These are phyloP conservation scores for Colletotrichum melonis DNA, from an alignment of 2,329 filamentous ascomycete genomes.

Conservation along the genomic window DNA sequence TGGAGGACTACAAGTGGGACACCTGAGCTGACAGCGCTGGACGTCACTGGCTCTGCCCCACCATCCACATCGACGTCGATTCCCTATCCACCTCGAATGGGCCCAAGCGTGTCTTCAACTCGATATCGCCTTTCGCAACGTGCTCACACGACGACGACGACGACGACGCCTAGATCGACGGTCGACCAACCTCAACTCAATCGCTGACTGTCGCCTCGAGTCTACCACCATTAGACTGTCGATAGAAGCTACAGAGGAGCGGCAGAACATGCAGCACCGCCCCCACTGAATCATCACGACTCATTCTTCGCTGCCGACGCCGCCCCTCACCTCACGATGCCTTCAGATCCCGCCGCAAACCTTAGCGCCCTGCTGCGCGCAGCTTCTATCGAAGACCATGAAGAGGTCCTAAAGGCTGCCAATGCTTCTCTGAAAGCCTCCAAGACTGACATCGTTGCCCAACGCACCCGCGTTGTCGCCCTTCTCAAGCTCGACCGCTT, in stretches of 20 bases:
- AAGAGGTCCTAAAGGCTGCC: conserved; percentile 75
- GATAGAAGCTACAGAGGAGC: not conserved
- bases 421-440: conserved; percentile 71
- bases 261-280: conserved; percentile 14
- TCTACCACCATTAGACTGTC: not conserved
- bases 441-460: conserved; percentile 68
- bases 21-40: not conserved
- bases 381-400: conserved; percentile 75
- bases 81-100: conserved; percentile 1
- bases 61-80: conserved; percentile 6
- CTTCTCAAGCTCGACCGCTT: conserved; percentile 86
- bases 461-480: conserved; percentile 78
- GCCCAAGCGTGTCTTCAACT: conserved; percentile 16
- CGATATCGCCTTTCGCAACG: not conserved
- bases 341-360: conserved; percentile 58
- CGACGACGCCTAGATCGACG: not conserved
- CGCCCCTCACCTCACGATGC: conserved; percentile 43
- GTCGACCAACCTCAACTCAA: not conserved
- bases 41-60: conserved; percentile 27
- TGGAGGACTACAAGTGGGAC: not conserved
- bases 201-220: not conserved
- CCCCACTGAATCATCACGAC: not conserved
- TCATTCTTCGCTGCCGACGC: not conserved
- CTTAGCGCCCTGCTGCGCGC: conserved; percentile 66
- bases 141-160: not conserved